Base-by-base conservation (phyloP, 2,329 filamentous ascomycete genomes). In the Colletotrichum coccodes region DNA sequence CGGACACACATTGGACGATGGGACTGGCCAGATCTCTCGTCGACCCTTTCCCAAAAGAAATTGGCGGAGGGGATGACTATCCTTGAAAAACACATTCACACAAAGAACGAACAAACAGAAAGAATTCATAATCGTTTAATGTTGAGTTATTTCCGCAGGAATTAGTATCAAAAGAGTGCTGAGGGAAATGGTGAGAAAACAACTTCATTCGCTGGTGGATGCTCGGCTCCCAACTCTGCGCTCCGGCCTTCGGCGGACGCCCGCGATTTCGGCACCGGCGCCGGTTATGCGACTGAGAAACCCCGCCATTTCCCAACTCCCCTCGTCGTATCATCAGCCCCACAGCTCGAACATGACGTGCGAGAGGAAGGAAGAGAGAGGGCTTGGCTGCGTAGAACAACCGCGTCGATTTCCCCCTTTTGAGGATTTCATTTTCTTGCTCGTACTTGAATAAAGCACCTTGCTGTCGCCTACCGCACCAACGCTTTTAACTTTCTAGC, bases 181-280 rank as follows among this genome's bases (percentile, higher is more conserved):
- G 18, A 4, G 30, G 9, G 28, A 14, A 21, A 14, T 6, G 21
- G 14, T 0, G 2, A 14, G 3, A 32, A 52, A n/a, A n/a, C n/a
- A n/a, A 44, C 30, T 30, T 40, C n/a, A 65, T 61, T 12, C 23
- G n/a, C 6, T 6, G 18, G 26, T n/a, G n/a, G 23, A n/a, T 49
- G 23, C 46, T 50, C 42, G 44, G 50, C 18, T 46, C 38, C 30
- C 44, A 59, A 11, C 32, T 58, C 18, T 30, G 34, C 21, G 34
- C 61, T 66, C 56, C 61, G 61, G 42, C 38, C 49, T 50, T 69
- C 66, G 66, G 61, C 40, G 49, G 40, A 11, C 50, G 40, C 38
- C 61, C 61, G 49, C 60, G 34, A 65, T 42, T 28, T 69, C 61
- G 66, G 61, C 50, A 66, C 54, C 66, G 61, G 54, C 28, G 54